Percentiles rank a stretch among this genome's conserved stretches.
These are phyloP conservation scores for Priceomyces haplophilus DNA, from an alignment of 805 yeast species.

Conservation along the genomic window DNA sequence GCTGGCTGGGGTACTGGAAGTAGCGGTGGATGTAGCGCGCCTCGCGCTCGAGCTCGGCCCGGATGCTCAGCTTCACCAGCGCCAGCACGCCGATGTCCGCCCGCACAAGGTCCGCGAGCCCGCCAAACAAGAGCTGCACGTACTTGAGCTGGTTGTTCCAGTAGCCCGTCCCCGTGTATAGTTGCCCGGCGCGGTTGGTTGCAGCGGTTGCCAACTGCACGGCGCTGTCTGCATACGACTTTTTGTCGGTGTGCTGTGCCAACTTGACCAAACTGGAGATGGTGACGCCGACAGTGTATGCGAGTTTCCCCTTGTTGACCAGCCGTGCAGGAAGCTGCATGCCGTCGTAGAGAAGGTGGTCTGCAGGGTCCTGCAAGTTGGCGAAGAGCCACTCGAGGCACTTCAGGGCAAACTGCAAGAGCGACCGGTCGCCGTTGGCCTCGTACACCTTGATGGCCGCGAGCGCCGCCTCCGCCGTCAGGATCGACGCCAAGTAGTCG, in stretches of 20 bases:
- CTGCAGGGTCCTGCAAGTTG: constrained; percentile 13
- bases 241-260: constrained; percentile 13
- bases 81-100: background rate
- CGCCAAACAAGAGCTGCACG: constrained; percentile 20
- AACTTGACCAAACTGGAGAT: constrained; percentile 18
- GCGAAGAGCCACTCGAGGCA: constrained; percentile 13
- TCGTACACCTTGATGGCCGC: constrained; percentile 15
- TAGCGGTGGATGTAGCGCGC: background rate
- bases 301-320: constrained; percentile 14
- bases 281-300: constrained; percentile 18
- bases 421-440: constrained; percentile 8
- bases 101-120: constrained; percentile 17
- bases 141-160: constrained; percentile 26
- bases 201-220: constrained; percentile 17
- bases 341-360: constrained; percentile 21
- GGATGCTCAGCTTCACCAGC: background rate
- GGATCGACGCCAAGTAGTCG: constrained; percentile 18
- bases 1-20: background rate
- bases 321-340: constrained; percentile 10
- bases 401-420: constrained; percentile 15
- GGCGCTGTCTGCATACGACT: constrained; percentile 15
- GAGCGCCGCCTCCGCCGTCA: constrained; percentile 18
- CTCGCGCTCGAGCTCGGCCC: background rate
- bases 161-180: constrained; percentile 16
- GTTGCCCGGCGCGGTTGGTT: constrained; percentile 14